A percentile compares a stretch with the other conserved stretches of the same genome.
Evolutionary conservation across 2,329 filamentous ascomycete genomes (phyloP).

Genomic region (Trichoderma brevicompactum): DNA sequence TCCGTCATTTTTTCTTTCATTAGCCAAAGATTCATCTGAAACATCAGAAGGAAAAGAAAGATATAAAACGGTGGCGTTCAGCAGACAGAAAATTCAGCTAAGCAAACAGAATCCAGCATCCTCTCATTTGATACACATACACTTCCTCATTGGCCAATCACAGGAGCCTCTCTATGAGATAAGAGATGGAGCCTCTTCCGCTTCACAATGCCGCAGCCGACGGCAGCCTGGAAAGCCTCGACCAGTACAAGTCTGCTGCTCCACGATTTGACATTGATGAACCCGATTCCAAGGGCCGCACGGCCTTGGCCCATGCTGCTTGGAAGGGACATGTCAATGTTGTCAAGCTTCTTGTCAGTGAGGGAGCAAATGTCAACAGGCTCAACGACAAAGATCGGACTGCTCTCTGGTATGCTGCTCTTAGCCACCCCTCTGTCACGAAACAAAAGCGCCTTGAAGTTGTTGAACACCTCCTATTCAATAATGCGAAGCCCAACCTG

Average conservation of each 20-base stretch:
- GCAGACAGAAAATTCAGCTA: background rate
- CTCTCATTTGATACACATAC: background rate
- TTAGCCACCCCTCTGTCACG: background rate
- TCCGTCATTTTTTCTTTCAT: too few relatives aligned
- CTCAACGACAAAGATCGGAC: conserved; percentile 8
- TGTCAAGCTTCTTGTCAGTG: conserved; percentile 1
- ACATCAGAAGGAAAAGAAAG: too few relatives aligned
- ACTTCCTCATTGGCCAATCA: too few relatives aligned
- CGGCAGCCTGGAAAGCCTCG: background rate
- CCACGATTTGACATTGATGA: conserved; percentile 5
- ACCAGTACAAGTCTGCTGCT: background rate
- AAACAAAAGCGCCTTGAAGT: conserved; percentile 9
- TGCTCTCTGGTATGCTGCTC: conserved; percentile 8
- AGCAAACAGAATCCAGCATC: background rate
- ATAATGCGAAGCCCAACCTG: background rate
- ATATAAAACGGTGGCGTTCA: background rate
- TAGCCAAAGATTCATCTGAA: too few relatives aligned
- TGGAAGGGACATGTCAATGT: conserved; percentile 4
- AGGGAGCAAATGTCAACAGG: conserved; percentile 13
- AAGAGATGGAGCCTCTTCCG: background rate
- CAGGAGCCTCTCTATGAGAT: too few relatives aligned
- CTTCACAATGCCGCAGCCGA: conserved; percentile 8
- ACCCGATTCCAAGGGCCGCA: conserved; percentile 3
- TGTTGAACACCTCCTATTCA: conserved; percentile 1
- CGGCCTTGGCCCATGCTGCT: conserved; percentile 1